These are phyloP conservation scores for Xylaria sp. DNA, from an alignment of 2,329 filamentous ascomycete species.

Conservation along the genomic window DNA sequence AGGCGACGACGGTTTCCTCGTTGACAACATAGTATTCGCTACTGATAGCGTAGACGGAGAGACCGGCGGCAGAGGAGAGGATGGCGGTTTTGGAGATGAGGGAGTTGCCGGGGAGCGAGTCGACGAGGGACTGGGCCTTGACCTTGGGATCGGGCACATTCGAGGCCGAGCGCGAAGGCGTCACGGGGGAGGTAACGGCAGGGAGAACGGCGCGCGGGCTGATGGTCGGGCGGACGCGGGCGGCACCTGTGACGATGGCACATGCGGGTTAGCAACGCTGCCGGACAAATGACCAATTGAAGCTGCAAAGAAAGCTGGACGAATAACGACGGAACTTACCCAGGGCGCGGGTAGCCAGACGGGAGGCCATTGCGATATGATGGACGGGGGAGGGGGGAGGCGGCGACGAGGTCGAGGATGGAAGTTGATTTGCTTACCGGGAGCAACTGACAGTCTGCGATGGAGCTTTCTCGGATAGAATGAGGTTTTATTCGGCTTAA, in stretches of 20 bases:
- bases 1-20: constrained; percentile 95
- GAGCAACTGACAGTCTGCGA: constrained; percentile 36
- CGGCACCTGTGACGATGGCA: constrained; percentile 72
- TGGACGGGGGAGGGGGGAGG: constrained; percentile 60
- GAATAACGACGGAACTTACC: constrained; percentile 70
- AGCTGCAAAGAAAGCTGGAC: not conserved
- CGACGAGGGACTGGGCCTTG: constrained; percentile 95
- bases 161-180: constrained; percentile 76
- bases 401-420: constrained; percentile 55
- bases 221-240: constrained; percentile 86
- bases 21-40: constrained; percentile 99
- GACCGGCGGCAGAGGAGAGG: constrained; percentile 89
- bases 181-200: constrained; percentile 63
- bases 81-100: constrained; percentile 96
- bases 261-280: constrained; percentile 45
- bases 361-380: constrained; percentile 91
- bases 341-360: constrained; percentile 93
- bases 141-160: constrained; percentile 92
- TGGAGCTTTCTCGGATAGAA: constrained; percentile 43
- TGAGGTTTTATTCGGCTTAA: constrained; percentile 53
- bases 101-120: constrained; percentile 90
- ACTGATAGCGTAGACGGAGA: constrained; percentile 95
- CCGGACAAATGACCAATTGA: constrained; percentile 27
- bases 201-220: constrained; percentile 61
- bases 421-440: constrained; percentile 57